Evolutionary conservation across 177 flowering plant species (phyloP).

Genomic region (Vitis hybrid): DNA sequence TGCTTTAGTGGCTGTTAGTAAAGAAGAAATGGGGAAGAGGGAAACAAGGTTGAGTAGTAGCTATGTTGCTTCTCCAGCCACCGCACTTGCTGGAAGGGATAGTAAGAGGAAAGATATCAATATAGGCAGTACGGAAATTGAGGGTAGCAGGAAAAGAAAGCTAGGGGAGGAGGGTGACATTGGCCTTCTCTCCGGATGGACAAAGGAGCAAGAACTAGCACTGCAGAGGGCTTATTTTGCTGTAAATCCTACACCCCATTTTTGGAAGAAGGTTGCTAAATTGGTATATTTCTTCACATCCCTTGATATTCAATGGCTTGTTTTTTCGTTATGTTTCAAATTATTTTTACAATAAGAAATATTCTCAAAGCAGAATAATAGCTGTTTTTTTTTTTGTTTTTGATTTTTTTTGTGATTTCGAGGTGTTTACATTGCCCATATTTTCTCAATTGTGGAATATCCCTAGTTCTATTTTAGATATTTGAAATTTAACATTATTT

Average conservation of each 20-base stretch:
- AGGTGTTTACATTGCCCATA: not conserved
- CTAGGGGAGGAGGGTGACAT: constrained; percentile 22
- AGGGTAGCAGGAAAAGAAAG: constrained; percentile 34
- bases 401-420: not conserved
- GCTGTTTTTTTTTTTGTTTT: no score
- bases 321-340: not conserved
- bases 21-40: not conserved
- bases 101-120: constrained; percentile 3
- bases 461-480: no score
- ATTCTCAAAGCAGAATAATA: not conserved
- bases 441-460: not conserved
- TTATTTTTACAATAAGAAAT: no score
- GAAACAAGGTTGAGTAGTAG: not conserved
- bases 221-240: constrained; percentile 72
- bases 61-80: not conserved
- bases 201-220: constrained; percentile 67
- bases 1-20: not conserved
- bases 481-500: no score
- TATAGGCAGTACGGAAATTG: constrained; percentile 15
- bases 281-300: constrained; percentile 41
- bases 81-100: constrained; percentile 7
- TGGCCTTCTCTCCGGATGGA: constrained; percentile 48
- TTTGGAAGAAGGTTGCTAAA: constrained; percentile 91
- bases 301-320: not conserved
- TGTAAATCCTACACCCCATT: constrained; percentile 71